Evolutionary conservation across 805 yeast genomes (phyloP).

Genomic region (Hanseniaspora osmophila): DNA sequence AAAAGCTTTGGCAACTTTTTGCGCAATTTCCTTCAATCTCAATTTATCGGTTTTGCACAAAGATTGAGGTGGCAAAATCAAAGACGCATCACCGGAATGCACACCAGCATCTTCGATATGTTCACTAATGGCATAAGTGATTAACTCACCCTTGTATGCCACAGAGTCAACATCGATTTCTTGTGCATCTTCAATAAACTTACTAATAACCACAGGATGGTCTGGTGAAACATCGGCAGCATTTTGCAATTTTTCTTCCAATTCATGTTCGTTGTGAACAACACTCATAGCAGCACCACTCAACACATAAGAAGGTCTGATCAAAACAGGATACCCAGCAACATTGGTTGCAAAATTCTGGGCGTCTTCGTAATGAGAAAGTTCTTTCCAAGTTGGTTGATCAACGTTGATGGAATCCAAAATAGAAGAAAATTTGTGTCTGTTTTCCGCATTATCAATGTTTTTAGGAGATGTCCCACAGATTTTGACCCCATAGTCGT

Average conservation of each 20-base stretch:
- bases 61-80: constrained; percentile 94
- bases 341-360: constrained; percentile 83
- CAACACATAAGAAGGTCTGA: constrained; percentile 91
- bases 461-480: constrained; percentile 95
- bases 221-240: constrained; percentile 97
- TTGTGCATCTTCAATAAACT: constrained; percentile 90
- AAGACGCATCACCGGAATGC: constrained; percentile 97
- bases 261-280: constrained; percentile 77
- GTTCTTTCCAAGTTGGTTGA: constrained; percentile 98
- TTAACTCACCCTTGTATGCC: constrained; percentile 83
- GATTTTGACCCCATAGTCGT: constrained; percentile 88
- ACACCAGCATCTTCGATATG: constrained; percentile 99
- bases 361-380: constrained; percentile 85
- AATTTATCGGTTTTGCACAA: constrained; percentile 80
- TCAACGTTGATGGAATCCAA: constrained; percentile 91
- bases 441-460: constrained; percentile 96
- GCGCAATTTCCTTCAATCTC: constrained; percentile 88
- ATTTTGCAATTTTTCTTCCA: constrained; percentile 75
- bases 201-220: constrained; percentile 93
- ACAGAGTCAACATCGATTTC: constrained; percentile 99
- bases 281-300: constrained; percentile 99
- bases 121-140: constrained; percentile 95
- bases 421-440: constrained; percentile 96
- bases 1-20: constrained; percentile 87
- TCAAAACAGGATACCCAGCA: constrained; percentile 75